A percentile compares a stretch with the other conserved stretches of the same genome.
These are phyloP conservation scores for Lipomyces sp. DNA, from an alignment of 805 yeast species.

Conservation along the genomic window DNA sequence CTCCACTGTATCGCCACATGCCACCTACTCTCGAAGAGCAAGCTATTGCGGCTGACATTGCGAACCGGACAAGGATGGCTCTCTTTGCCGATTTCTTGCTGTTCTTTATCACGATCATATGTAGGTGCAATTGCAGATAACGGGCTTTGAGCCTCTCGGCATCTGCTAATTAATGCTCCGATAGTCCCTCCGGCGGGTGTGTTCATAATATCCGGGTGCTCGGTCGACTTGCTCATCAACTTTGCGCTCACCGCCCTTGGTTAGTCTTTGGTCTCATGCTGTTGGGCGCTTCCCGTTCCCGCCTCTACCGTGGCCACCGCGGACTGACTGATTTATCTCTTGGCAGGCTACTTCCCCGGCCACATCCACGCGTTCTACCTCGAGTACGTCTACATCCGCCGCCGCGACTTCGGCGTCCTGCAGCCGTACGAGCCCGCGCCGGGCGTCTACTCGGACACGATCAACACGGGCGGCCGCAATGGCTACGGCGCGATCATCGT, in stretches of 20 bases:
- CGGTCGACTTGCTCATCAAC: slow-evolving; percentile 53
- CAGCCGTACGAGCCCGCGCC: slow-evolving; percentile 23
- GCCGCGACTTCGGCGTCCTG: slow-evolving; percentile 20
- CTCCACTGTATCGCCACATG: too few species aligned
- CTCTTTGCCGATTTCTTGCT: slow-evolving; percentile 34
- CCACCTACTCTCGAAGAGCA: slow-evolving; percentile 2
- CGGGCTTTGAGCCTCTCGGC: not conserved
- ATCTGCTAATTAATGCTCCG: not conserved
- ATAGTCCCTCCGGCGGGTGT: slow-evolving; percentile 29
- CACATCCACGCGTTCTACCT: slow-evolving; percentile 27
- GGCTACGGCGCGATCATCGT: slow-evolving; percentile 26
- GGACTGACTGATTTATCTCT: not conserved
- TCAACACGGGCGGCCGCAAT: slow-evolving; percentile 27
- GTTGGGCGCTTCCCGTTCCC: not conserved
- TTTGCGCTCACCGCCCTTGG: slow-evolving; percentile 52
- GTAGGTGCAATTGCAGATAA: slow-evolving; percentile 2
- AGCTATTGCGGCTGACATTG: slow-evolving; percentile 11
- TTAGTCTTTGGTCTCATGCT: too few species aligned
- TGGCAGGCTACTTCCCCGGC: slow-evolving; percentile 60
- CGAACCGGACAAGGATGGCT: slow-evolving; percentile 14
- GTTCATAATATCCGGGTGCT: slow-evolving; percentile 38
- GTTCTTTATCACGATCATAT: slow-evolving; percentile 18
- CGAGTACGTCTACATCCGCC: slow-evolving; percentile 24
- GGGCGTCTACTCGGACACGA: slow-evolving; percentile 25
- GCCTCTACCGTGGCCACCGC: not conserved